Conservation (phyloP, 106 monocot species). For the Xerophyta viscosa region DNA sequence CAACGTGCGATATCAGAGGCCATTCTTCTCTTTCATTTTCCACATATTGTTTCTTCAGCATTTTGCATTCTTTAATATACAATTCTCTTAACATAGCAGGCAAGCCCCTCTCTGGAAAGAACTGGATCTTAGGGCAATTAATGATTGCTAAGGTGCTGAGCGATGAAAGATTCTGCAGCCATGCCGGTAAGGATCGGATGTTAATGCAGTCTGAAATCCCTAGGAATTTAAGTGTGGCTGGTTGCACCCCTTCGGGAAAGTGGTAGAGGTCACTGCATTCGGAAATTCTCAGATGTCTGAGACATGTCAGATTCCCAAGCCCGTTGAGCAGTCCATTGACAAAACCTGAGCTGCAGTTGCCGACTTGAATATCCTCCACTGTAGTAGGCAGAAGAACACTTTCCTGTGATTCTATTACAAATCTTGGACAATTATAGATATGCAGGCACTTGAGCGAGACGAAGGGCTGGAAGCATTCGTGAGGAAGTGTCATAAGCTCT, state of each 20-base stretch:
- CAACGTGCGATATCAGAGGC: not conserved
- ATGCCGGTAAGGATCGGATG: slow-evolving; percentile 14
- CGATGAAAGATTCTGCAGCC: not conserved
- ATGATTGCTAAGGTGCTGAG: slow-evolving; percentile 2
- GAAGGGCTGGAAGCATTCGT: slow-evolving; percentile 20
- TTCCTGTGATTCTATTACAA: slow-evolving; percentile 1
- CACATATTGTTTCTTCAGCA: not conserved
- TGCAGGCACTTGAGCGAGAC: slow-evolving; percentile 24
- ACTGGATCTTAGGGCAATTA: not conserved
- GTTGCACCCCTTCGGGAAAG: slow-evolving; percentile 20
- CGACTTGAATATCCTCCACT: slow-evolving; percentile 21
- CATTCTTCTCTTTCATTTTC: not conserved
- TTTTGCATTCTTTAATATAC: not conserved
- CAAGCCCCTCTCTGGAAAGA: not conserved
- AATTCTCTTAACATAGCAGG: not conserved
- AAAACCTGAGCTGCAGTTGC: slow-evolving; percentile 18
- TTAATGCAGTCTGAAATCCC: slow-evolving; percentile 12
- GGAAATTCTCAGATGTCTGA: slow-evolving; percentile 14
- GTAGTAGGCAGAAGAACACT: slow-evolving; percentile 16
- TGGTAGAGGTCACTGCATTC: slow-evolving; percentile 14
- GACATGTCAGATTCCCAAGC: slow-evolving; percentile 4
- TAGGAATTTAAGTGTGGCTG: slow-evolving; percentile 13
- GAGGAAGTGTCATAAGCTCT: slow-evolving; percentile 17
- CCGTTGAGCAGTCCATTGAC: slow-evolving; percentile 17
- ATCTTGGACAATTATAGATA: slow-evolving; percentile 25